Base-by-base conservation (phyloP, 2,329 filamentous ascomycete genomes). In the Aspergillus neotritici region DNA sequence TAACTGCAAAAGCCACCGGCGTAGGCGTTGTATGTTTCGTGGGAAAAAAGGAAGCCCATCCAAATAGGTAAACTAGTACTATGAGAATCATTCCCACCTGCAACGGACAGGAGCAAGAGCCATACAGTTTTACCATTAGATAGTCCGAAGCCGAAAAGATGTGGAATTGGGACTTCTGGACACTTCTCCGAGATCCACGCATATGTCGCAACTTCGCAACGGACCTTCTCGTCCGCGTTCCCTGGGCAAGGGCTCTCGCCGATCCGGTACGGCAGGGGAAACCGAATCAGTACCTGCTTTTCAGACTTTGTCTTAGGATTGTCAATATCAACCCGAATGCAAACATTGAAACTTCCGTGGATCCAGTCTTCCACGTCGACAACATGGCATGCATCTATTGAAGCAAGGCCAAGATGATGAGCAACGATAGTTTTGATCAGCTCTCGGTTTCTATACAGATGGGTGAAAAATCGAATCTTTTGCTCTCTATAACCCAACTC, bases 201-300 rank as follows among this genome's bases (percentile, higher is more conserved):
- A 47, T 60, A 63, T 12, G 58, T 55, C 5, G 43, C 55, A 11
- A 49, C 58, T 38, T 63, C 57, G 46, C 51, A 62, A 17, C 41
- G 40, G 29, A 60, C 35, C 39, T 61, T 63, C 44, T 61, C 57
- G 46, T 60, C 57, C 9, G 40, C 43, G 41, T 61, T 62, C 9
- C 55, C 55, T 12, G 57, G 52, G 15, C 44, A 30, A 33, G 44
- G 49, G 1, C 37, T 37, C 13, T 62, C 56, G 2, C 53, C 59
- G 4, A 58, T 37, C 7, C 47, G 46, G 35, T 60, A 58, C 6
- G 55, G 57, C 2, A 61, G 45, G 4, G 54, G 55, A 33, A 60
- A 47, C 4, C 49, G 51, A 28, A 60, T 45, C 11, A 56, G 17
- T 3, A 56, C 41, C 5, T 45, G 44, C 17, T 35, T 39, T 11